Base-by-base conservation (phyloP, 305 asterid genomes). In the Rubia balearica region DNA sequence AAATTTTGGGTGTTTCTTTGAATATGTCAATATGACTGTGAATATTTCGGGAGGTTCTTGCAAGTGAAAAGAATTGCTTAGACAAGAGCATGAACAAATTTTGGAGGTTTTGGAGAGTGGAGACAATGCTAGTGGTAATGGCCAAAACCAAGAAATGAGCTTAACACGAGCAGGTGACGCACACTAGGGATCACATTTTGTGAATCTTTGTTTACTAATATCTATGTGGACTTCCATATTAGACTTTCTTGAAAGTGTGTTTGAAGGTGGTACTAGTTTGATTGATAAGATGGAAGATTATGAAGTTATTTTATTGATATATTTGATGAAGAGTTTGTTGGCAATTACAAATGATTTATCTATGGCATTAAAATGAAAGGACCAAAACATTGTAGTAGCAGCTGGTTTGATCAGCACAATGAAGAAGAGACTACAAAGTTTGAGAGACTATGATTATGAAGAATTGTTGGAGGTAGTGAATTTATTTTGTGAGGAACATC, bases 141-240 rank as follows among this genome's bases (percentile, higher is more conserved):
- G 46, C 1, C 38, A 64, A 40, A 64, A 64, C 38, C 48, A 64
- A 16, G 68, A 38, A 36, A 40, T 22, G 2, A 36, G 68, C 38
- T 40, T 40, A 40, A 11, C 21, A 16, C 8, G 30, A 65, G 53
- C 69, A n/a, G 46, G 14, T 3, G 51, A 65, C 40, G 40, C 69
- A n/a, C 53, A 36, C 0, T 65, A 51, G 53, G 69, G 69, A 19
- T 61, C 43, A 19, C 38, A 61, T 30, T 61, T 27, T 33, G 12
- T 3, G 21, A 61, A 13, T 27, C 17, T 42, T 7, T 14, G 9
- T 8, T 51, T 17, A 4, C 36, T 65, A 8, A 7, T 21, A 6
- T 19, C 43, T 65, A 65, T 65, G 69, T 65, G 69, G 69, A 13
- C 19, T 41, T n/a, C 69, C 6, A 51, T 65, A 13, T 3, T 40